Evolutionary conservation across 345 rosid genomes (phyloP).

Genomic region (Citrus sp.): DNA sequence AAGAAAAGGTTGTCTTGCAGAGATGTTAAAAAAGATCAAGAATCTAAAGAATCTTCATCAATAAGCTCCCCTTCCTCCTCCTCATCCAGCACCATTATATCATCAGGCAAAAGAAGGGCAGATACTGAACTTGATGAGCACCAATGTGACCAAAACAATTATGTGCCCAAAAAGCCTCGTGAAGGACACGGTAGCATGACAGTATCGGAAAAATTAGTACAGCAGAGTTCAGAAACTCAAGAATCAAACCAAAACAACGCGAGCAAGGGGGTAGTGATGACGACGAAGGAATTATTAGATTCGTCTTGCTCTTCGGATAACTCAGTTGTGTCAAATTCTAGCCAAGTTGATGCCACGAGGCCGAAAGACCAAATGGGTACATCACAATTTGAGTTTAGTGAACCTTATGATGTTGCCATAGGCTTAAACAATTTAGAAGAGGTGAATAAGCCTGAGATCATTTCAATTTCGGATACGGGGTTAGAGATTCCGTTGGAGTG

Average conservation of each 20-base stretch:
- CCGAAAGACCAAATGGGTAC: slow-evolving; percentile 13
- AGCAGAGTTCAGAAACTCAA: not conserved
- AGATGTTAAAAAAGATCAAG: slow-evolving; percentile 4
- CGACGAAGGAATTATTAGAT: slow-evolving; percentile 19
- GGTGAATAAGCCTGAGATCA: slow-evolving; percentile 55
- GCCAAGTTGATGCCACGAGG: slow-evolving; percentile 17
- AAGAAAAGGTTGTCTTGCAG: slow-evolving; percentile 47
- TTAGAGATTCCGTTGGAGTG: slow-evolving; percentile 49
- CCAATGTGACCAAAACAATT: slow-evolving; percentile 13
- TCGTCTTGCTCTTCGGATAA: slow-evolving; percentile 37
- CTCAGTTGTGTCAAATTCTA: slow-evolving; percentile 23
- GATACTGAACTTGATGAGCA: slow-evolving; percentile 1
- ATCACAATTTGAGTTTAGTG: slow-evolving; percentile 4
- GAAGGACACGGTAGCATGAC: not conserved
- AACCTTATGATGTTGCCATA: not conserved
- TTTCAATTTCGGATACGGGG: not conserved
- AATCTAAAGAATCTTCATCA: slow-evolving; percentile 17
- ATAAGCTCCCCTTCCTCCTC: slow-evolving; percentile 36
- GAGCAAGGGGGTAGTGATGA: slow-evolving; percentile 13
- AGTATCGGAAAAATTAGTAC: not conserved
- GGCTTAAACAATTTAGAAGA: slow-evolving; percentile 35
- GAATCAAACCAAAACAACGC: not conserved
- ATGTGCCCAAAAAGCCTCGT: slow-evolving; percentile 21
- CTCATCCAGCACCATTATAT: slow-evolving; percentile 18
- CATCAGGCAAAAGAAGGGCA: not conserved